Base-by-base conservation (phyloP, 2,329 filamentous ascomycete genomes). In the Lecanicillium sp. region DNA sequence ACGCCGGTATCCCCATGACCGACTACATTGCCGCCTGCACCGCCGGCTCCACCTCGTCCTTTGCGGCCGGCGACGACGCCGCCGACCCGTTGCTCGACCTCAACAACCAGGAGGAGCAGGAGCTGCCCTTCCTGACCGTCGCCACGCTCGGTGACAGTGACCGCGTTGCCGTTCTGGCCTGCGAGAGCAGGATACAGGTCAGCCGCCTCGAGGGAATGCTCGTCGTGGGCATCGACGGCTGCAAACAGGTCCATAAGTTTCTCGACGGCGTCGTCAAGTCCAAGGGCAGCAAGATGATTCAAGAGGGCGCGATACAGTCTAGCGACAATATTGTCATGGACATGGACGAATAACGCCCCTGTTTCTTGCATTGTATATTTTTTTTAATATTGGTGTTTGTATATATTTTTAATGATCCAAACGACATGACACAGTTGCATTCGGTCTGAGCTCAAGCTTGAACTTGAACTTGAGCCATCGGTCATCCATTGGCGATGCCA, bases 1-100 rank as follows among this genome's bases (percentile, higher is more conserved):
- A 98, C 57, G 92, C 92, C 1, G 92, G 92, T 37, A 83, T 98
- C 15, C 92, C 92, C 17, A 96, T 97, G 89, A 79, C 81, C 3
- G 87, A 94, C 56, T 94, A 96, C 57, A 76, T 97, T 3, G 80
- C 81, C 17, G 87, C 89, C 5, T 94, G 87, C 62, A 95, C 89
- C 1, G 85, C 87, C 0, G 92, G 89, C 4, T 85, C 82, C 12
- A 87, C 84, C 0, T 80, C 80, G 0, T 74, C 78, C 1, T 76
- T 83, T 48, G 69, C 75, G 1, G 69, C 71, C 2, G 77, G 76
- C 40, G 81, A 84, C 53, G 83, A 85, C 43, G 59, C 57, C 3
- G 83, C 84, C 10, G 87, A 94, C 52, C 87, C 87, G 3, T 60
- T 94, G 41, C 68, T 94, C 39, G 87, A 94, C 60, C 63, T 94